phyloP scores from a whole-genome alignment of 1,139 yeast genomes.

The Fermentozyma sake region DNA sequence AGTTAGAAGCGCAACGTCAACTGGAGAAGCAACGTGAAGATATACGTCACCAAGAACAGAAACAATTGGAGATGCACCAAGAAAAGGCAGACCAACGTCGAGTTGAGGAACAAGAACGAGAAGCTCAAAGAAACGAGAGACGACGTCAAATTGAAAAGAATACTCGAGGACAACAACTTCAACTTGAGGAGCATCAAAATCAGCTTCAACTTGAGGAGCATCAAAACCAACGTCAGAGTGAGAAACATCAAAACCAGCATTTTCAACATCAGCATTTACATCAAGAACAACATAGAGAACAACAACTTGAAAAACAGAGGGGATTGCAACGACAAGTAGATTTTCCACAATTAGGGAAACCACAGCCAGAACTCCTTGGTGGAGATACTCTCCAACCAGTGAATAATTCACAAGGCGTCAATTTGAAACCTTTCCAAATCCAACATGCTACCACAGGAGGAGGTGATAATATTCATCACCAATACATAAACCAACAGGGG shows the following conservation, averaged over 20 bases:
- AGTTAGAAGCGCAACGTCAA: too few relatives aligned
- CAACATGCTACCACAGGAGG: too few relatives aligned
- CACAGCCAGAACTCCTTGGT: too few relatives aligned
- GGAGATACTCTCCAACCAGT: too few relatives aligned
- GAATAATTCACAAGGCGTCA: too few relatives aligned
- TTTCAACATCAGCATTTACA: background rate
- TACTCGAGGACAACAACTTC: background rate
- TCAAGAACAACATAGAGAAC: slow-evolving; percentile 1
- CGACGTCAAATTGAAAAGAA: background rate
- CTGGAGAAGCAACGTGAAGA: too few relatives aligned
- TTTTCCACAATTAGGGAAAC: background rate
- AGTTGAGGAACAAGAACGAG: background rate
- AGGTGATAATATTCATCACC: too few relatives aligned
- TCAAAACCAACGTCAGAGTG: background rate
- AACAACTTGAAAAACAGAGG: background rate
- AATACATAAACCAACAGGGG: too few relatives aligned
- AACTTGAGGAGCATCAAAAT: background rate
- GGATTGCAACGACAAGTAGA: background rate
- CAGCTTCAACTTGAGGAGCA: slow-evolving; percentile 1
- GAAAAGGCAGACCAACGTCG: background rate
- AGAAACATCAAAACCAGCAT: too few relatives aligned
- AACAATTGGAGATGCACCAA: too few relatives aligned
- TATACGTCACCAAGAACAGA: too few relatives aligned
- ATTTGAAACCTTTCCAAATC: too few relatives aligned
- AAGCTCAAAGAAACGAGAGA: background rate